Conservation (phyloP, 192 early-diverging fungal species). For the Phlyctochytrium bullatum region DNA sequence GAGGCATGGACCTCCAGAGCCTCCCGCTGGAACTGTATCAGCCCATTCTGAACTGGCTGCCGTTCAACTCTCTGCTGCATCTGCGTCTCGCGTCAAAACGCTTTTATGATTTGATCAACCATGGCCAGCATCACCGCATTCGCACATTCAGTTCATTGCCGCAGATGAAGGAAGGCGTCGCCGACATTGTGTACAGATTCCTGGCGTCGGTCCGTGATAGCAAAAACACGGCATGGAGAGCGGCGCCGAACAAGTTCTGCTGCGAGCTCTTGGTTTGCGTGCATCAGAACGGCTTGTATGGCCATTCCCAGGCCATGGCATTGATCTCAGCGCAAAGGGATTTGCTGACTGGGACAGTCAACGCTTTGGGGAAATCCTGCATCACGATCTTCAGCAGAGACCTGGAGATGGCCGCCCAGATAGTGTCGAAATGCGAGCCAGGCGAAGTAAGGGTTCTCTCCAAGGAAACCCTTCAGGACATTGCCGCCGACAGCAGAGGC, state of each 20-base stretch:
- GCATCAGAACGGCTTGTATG: background rate
- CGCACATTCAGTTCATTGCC: background rate
- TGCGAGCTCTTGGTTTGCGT: background rate
- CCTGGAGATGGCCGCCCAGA: background rate
- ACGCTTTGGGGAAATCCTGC: background rate
- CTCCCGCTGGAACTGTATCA: background rate
- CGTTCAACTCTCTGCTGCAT: background rate
- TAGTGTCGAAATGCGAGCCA: too few relatives aligned
- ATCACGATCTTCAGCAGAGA: background rate
- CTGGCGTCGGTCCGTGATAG: background rate
- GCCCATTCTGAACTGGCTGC: background rate
- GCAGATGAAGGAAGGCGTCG: background rate
- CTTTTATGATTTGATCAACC: background rate
- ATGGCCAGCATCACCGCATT: background rate
- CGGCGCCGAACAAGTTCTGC: background rate
- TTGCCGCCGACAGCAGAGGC: too few relatives aligned
- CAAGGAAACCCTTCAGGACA: too few relatives aligned
- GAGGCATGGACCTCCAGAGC: too few relatives aligned
- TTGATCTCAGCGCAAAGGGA: background rate
- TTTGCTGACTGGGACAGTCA: background rate
- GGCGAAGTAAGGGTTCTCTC: too few relatives aligned
- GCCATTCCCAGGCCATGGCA: background rate
- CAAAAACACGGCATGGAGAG: too few relatives aligned
- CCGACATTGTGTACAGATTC: background rate
- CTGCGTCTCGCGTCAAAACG: background rate